Evolutionary conservation across 768 basidiomycete genomes (phyloP), one percentile per base, ranked within the genome.

Genomic region (Russula abietina): DNA sequence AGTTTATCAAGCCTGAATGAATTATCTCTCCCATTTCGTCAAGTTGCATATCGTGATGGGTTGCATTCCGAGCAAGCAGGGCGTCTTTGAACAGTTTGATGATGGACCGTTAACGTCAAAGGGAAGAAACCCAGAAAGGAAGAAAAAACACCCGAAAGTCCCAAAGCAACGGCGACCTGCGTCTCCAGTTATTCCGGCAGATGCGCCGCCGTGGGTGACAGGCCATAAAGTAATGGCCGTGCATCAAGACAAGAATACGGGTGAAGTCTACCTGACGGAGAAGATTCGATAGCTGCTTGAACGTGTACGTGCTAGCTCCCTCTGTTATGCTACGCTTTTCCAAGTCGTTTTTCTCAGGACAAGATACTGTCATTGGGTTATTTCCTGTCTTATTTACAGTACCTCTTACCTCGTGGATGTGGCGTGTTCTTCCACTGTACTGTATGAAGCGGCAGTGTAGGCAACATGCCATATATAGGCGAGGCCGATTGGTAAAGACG

Each of bases 41-140:
- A 17, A 45, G 52, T 46, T 36, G 32, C 4, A 45, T 36, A 60
- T 28, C 1, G 59, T 46, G 52, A 78, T 80, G 79, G 78, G 78
- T 39, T 79, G 78, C 68, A 75, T 75, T 53, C 73, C 76, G 36
- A 79, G 77, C 70, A 79, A 77, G 66, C 72, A 73, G 49, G 61
- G 56, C 17, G 62, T 70, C 22, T 59, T 69, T 28, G 49, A 64
- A 8, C 48, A 33, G 30, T 36, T 57, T 16, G 62, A 62, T 36
- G 62, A 56, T 28, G 39, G 39, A 11, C 36, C 22, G 16, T 43
- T 24, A 19, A 28, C 32, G n/a, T 24, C 30, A 12, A 45, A 43
- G 30, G 32, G 54, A 45, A 50, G 32, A 24, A 7, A 30, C 22
- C 41, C 38, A 26, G 19, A 55, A 14, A 50, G 3, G 5, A 52